Base-by-base conservation (phyloP, 305 asterid species). In the Nicotiana rustica region DNA sequence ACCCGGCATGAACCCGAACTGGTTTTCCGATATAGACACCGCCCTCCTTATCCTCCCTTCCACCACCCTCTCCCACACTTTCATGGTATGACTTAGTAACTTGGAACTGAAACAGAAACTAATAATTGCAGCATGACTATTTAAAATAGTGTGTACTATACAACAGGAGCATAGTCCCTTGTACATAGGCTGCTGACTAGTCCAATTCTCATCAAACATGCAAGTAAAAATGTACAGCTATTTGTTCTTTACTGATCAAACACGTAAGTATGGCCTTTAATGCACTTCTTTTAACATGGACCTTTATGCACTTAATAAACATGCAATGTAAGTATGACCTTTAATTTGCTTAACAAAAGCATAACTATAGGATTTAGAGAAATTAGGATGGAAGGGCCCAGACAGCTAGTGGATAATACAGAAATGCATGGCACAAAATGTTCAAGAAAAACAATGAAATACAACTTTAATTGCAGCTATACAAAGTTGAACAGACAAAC, bases 401-500 rank as follows among this genome's bases (percentile, higher is more conserved):
- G 25, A 73, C 10, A 47, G 52, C 62, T 49, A 49, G 41, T 73
- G 41, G 12, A 75, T 25, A 67, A 49, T 1, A 0, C 64, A 75
- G 64, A 25, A 49, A 29, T 25, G 44, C 64, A 25, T 75, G 59
- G 41, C 62, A 75, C 44, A 49, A 75, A 13, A 7, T 49, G 15
- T 25, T 49, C 79, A 14, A 49, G 44, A 75, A 75, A 25, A 52
- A 62, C 44, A 75, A 55, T 25, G 64, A 75, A 25, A 49, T 49
- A 73, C 44, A 73, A 25, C 67, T 33, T 35, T 55, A n/a, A 18
- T 6, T 18, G 59, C 44, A 15, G 36, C 18, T 62, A 14, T 55
- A 61, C 25, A 38, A 33, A 78, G 31, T 67, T 62, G 68, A 85
- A 84, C 78, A 78, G 80, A 81, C 88, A 84, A 80, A 96, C 99